Conservation (phyloP, 768 basidiomycete species). For the Tricholoma matsutake region DNA sequence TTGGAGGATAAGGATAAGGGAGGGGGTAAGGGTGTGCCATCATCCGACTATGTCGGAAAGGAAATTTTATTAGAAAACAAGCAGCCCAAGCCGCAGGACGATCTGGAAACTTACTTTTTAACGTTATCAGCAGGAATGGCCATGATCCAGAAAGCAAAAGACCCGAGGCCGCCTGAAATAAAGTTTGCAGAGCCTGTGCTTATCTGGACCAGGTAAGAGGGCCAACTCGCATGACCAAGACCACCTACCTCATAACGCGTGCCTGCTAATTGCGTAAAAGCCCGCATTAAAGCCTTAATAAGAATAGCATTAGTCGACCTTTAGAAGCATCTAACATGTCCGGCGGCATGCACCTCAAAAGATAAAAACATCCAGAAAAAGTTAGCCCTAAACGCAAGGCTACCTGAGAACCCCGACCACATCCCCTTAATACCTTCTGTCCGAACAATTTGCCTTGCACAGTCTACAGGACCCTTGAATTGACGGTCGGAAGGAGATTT, state of each 20-base stretch:
- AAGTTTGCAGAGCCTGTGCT: slow-evolving; percentile 61
- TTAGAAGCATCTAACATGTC: not conserved
- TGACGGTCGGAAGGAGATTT: slow-evolving; percentile 47
- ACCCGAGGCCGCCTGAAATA: slow-evolving; percentile 59
- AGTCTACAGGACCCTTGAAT: slow-evolving; percentile 66
- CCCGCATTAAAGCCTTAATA: slow-evolving; percentile 54
- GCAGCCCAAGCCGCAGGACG: not conserved
- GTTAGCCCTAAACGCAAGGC: slow-evolving; percentile 67
- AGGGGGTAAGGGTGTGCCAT: slow-evolving; percentile 54
- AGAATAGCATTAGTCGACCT: not conserved
- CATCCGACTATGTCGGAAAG: slow-evolving; percentile 48
- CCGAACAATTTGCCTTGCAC: slow-evolving; percentile 58
- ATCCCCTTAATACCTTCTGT: slow-evolving; percentile 63
- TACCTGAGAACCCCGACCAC: slow-evolving; percentile 75
- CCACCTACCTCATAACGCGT: slow-evolving; percentile 57
- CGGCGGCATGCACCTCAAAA: slow-evolving; percentile 45
- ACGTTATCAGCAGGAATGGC: slow-evolving; percentile 77
- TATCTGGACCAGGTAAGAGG: slow-evolving; percentile 37
- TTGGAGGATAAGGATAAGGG: slow-evolving; percentile 34
- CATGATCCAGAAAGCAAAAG: slow-evolving; percentile 65
- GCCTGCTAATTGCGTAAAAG: slow-evolving; percentile 51
- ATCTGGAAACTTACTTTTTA: slow-evolving; percentile 58
- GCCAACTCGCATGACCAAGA: not conserved
- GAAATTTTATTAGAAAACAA: slow-evolving; percentile 11
- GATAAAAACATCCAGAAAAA: slow-evolving; percentile 81